Evolutionary conservation across 306 rosid species (phyloP).

Genomic region (Lupinus albus): DNA sequence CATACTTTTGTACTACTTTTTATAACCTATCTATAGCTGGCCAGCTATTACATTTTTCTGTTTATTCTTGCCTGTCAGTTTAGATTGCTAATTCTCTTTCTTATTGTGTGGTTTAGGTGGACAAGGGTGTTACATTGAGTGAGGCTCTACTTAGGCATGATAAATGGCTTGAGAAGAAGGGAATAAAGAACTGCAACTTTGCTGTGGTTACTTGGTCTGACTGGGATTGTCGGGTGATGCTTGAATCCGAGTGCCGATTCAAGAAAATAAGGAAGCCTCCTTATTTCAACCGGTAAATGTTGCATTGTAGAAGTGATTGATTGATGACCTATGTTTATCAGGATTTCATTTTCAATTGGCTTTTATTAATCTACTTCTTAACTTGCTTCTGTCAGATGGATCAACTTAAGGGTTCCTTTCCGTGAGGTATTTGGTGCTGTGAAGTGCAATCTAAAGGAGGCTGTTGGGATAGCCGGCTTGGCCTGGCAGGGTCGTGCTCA

Average conservation of each 20-base stretch:
- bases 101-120: conserved; percentile 63
- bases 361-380: conserved; percentile 40
- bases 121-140: conserved; percentile 81
- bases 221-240: conserved; percentile 95
- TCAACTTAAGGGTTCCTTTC: conserved; percentile 88
- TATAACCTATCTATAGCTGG: conserved; percentile 17
- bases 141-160: conserved; percentile 96
- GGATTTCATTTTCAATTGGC: conserved; percentile 40
- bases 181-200: conserved; percentile 79
- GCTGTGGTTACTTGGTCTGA: conserved; percentile 96
- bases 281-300: conserved; percentile 78
- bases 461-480: conserved; percentile 86
- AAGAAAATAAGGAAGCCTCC: conserved; percentile 92
- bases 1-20: not conserved
- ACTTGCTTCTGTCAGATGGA: conserved; percentile 66
- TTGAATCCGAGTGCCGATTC: conserved; percentile 91
- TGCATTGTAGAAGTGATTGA: conserved; percentile 34
- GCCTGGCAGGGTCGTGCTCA: conserved; percentile 94
- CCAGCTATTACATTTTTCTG: conserved; percentile 20
- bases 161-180: conserved; percentile 94
- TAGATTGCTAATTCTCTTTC: conserved; percentile 28
- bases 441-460: conserved; percentile 89
- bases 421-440: conserved; percentile 75
- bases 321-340: conserved; percentile 26
- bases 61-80: not conserved